Evolutionary conservation across 1,139 yeast genomes (phyloP), one percentile per base, ranked within the genome.

Genomic region (Williopsis jadinii): DNA sequence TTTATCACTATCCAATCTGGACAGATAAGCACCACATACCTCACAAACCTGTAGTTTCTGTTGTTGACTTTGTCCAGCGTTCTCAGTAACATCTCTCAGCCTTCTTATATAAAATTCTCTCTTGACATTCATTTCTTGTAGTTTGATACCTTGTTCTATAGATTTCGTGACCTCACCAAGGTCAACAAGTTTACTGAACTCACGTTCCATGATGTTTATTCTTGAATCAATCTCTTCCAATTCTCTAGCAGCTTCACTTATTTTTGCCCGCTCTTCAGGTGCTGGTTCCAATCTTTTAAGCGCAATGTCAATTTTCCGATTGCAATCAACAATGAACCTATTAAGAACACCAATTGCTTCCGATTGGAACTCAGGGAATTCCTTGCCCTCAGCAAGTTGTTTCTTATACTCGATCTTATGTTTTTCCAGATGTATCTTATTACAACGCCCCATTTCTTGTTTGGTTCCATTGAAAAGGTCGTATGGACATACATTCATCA

Each of bases 31-130:
- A 0, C 96, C 97, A 64, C 98, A 92, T 2, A 79, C 80, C 51
- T 79, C 85, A 63, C 98, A 92, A 1, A 87, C 95, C 60, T 88
- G 97, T 39, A 90, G 68, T 58, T 85, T 85, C 55, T 90, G 97
- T 56, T 85, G 95, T 1, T 95, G 86, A 5, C 90, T 76, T 50
- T 85, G 95, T 2, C 95, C 95, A 8, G 83, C 75, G 51, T 79
- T 82, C 44, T 86, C 95, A 9, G 84, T 73, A 2, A 84, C 64
- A 30, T 64, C 69, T 35, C 84, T 64, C 10, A 86, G 80, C 36
- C 68, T 68, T 40, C 73, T 75, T 0, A 78, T 73, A 19, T 78
- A 62, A 14, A 59, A 63, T 46, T 66, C 73, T 51, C 83, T 68
- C 56, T 70, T 70, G 29, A 54, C 56, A 39, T 70, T 67, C 43